These are phyloP conservation scores for Pichiaceae sp. DNA, from an alignment of 1,139 yeast genomes.

Conservation along the genomic window DNA sequence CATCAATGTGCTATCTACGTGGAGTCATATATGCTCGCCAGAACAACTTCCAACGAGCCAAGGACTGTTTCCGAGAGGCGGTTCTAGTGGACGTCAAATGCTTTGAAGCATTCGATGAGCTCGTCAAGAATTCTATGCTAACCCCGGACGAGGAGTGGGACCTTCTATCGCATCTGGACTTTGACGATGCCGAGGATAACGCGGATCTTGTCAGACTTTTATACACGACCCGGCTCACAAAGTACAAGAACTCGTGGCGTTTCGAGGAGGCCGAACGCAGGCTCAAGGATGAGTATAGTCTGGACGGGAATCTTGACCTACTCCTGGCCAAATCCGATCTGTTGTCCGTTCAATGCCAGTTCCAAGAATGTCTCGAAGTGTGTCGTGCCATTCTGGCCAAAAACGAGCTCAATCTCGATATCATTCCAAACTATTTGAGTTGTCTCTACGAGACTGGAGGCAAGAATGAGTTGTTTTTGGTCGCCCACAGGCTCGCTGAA, in stretches of 20 bases:
- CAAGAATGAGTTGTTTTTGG: slow-evolving; percentile 67
- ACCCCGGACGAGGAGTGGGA: slow-evolving; percentile 89
- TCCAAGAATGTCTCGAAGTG: slow-evolving; percentile 62
- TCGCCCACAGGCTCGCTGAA: slow-evolving; percentile 84
- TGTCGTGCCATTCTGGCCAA: slow-evolving; percentile 54
- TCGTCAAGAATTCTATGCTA: slow-evolving; percentile 64
- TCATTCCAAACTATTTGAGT: slow-evolving; percentile 73
- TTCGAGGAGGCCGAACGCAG: slow-evolving; percentile 61
- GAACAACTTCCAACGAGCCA: slow-evolving; percentile 80
- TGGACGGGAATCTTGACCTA: slow-evolving; percentile 64
- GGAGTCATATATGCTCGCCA: slow-evolving; percentile 81
- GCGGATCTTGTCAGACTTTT: slow-evolving; percentile 70
- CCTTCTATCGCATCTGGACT: slow-evolving; percentile 57
- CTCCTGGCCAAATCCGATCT: slow-evolving; percentile 64
- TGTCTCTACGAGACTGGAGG: slow-evolving; percentile 83
- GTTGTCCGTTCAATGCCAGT: slow-evolving; percentile 69
- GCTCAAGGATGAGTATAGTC: slow-evolving; percentile 61
- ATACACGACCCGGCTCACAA: slow-evolving; percentile 70
- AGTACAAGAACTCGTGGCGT: slow-evolving; percentile 52
- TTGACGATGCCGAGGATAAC: slow-evolving; percentile 70
- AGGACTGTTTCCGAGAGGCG: slow-evolving; percentile 83
- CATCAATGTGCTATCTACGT: slow-evolving; percentile 78
- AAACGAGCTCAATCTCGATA: slow-evolving; percentile 67
- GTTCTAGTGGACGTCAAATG: slow-evolving; percentile 83
- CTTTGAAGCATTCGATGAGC: slow-evolving; percentile 83